phyloP scores from a whole-genome alignment of 108 stramenopile genomes.

The Nitzschia sp. region DNA sequence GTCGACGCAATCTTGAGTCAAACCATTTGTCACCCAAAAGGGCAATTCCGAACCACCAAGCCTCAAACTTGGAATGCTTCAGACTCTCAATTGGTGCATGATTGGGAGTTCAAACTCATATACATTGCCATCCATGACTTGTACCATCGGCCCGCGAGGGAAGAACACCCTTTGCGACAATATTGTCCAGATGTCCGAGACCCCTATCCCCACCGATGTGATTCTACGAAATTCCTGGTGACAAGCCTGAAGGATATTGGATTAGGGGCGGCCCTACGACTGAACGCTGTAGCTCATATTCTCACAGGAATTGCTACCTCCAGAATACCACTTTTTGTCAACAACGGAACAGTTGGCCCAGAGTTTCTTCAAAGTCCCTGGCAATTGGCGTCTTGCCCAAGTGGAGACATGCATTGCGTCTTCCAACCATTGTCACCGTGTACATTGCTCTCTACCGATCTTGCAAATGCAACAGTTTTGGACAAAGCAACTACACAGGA shows the following conservation, averaged over 20 bases:
- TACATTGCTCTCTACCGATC: conserved; percentile 10
- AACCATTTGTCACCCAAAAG: conserved; percentile 9
- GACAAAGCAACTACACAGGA: background rate
- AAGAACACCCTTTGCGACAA: background rate
- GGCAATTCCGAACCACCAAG: background rate
- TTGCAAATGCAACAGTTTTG: conserved; percentile 13
- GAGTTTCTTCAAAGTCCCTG: conserved; percentile 15
- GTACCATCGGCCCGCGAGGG: conserved; percentile 10
- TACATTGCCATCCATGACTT: conserved; percentile 13
- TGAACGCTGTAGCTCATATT: conserved; percentile 7
- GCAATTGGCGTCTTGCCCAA: conserved; percentile 14
- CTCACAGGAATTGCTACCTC: conserved; percentile 13
- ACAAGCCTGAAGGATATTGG: conserved; percentile 10
- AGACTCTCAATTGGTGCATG: background rate
- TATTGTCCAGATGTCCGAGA: background rate
- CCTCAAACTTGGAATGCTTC: conserved; percentile 1
- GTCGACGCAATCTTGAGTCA: background rate
- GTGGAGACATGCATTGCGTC: conserved; percentile 29
- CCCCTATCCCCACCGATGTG: background rate
- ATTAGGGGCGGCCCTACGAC: conserved; percentile 17
- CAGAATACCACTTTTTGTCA: conserved; percentile 20
- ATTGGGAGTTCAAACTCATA: conserved; percentile 15
- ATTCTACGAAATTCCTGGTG: conserved; percentile 14
- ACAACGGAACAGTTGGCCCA: background rate
- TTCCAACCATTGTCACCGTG: conserved; percentile 30